A percentile compares a stretch with the other conserved stretches of the same genome.
Conservation (phyloP, 2,329 filamentous ascomycete species). For the Ceratocystis ficicola region DNA sequence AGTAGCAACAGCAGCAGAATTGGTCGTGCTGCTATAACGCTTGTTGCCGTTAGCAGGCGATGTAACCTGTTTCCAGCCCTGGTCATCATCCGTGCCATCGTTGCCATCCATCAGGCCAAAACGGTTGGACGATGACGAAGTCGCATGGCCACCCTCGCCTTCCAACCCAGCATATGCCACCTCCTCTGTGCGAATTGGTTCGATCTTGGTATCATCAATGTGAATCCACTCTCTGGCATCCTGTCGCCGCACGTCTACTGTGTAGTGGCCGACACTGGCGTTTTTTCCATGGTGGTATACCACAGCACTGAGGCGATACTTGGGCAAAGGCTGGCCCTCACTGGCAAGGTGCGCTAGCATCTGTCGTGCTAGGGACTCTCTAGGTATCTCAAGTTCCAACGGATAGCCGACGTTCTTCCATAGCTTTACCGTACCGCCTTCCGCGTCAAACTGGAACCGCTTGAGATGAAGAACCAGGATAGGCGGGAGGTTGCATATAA, state of each 20-base stretch:
- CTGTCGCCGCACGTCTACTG: slow-evolving; percentile 88
- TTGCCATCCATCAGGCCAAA: slow-evolving; percentile 56
- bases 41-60: slow-evolving; percentile 53
- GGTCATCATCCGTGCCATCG: slow-evolving; percentile 53
- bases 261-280: slow-evolving; percentile 91
- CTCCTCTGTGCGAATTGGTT: slow-evolving; percentile 73
- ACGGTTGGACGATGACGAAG: slow-evolving; percentile 45
- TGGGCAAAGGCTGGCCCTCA: slow-evolving; percentile 57
- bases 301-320: slow-evolving; percentile 75
- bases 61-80: slow-evolving; percentile 73
- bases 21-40: slow-evolving; percentile 54
- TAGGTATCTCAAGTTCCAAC: slow-evolving; percentile 83
- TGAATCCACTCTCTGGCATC: slow-evolving; percentile 94
- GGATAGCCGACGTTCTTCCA: slow-evolving; percentile 98
- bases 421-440: slow-evolving; percentile 85
- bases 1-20: slow-evolving; percentile 36
- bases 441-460: slow-evolving; percentile 88
- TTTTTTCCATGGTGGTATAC: slow-evolving; percentile 98
- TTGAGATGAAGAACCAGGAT: slow-evolving; percentile 92
- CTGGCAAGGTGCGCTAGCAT: slow-evolving; percentile 54
- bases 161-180: slow-evolving; percentile 77
- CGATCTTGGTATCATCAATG: slow-evolving; percentile 84
- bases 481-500: slow-evolving; percentile 81
- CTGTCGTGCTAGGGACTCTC: slow-evolving; percentile 70
- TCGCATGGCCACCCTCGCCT: slow-evolving; percentile 28